Conservation (phyloP, 1,284 basidiomycete species). For the Meripilus lineatus region DNA sequence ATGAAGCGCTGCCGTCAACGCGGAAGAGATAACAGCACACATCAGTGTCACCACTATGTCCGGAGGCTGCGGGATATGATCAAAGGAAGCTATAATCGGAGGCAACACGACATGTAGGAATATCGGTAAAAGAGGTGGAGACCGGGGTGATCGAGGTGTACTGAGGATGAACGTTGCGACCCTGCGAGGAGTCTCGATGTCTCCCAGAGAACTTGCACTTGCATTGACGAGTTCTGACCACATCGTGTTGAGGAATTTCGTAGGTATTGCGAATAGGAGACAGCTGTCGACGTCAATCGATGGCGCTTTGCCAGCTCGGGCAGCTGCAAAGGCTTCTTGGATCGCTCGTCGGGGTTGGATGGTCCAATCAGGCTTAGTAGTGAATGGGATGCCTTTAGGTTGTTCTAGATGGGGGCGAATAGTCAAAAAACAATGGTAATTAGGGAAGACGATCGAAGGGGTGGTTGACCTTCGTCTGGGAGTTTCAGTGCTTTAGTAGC, state of each 20-base stretch:
- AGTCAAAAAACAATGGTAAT: background rate
- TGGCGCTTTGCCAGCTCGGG: conserved; percentile 55
- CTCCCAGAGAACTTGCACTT: conserved; percentile 35
- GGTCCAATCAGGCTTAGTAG: conserved; percentile 25
- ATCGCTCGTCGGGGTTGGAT: conserved; percentile 48
- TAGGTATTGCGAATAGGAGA: conserved; percentile 48
- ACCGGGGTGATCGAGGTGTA: conserved; percentile 42
- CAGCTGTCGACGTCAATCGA: conserved; percentile 60
- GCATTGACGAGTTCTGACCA: conserved; percentile 56
- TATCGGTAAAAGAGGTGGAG: conserved; percentile 64
- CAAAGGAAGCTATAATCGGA: conserved; percentile 48
- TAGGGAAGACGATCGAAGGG: background rate
- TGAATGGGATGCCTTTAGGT: conserved; percentile 5
- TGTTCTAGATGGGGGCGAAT: background rate
- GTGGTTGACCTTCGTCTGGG: conserved; percentile 33
- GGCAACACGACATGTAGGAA: conserved; percentile 66
- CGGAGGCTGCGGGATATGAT: conserved; percentile 43
- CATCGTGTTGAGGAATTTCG: conserved; percentile 54
- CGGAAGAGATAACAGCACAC: conserved; percentile 54
- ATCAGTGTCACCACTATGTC: conserved; percentile 55
- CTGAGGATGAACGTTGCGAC: conserved; percentile 62
- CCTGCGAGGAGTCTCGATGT: conserved; percentile 53
- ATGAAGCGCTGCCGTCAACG: conserved; percentile 60
- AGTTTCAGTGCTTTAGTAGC: conserved; percentile 40
- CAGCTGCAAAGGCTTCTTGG: conserved; percentile 46